These are phyloP conservation scores for Phytophthora quininea DNA, from an alignment of 352 stramenopile genomes.

Conservation along the genomic window DNA sequence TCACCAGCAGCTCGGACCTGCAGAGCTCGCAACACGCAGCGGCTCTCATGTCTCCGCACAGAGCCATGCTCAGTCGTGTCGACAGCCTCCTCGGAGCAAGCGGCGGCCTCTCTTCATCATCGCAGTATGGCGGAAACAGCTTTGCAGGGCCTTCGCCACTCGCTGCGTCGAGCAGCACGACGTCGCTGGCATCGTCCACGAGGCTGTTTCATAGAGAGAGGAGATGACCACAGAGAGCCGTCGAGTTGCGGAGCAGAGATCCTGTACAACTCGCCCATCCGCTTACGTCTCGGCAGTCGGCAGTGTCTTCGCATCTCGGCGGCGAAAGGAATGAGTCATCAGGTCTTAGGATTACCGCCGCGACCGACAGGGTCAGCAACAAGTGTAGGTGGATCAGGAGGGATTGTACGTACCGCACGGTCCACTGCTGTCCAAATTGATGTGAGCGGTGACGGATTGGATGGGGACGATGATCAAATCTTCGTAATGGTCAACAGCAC, in stretches of 20 bases:
- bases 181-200: constrained; percentile 17
- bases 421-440: constrained; percentile 45
- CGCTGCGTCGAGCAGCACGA: constrained; percentile 18
- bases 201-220: constrained; percentile 26
- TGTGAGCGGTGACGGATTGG: constrained; percentile 63
- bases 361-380: constrained; percentile 19
- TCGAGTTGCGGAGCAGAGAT: constrained; percentile 76
- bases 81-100: constrained; percentile 50
- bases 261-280: constrained; percentile 70
- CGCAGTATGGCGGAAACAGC: constrained; percentile 25
- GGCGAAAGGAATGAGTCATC: constrained; percentile 10
- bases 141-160: constrained; percentile 20
- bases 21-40: constrained; percentile 4
- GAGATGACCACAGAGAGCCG: constrained; percentile 54
- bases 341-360: constrained; percentile 32
- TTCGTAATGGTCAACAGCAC: constrained; percentile 83
- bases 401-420: constrained; percentile 28
- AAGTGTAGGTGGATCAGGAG: constrained; percentile 10
- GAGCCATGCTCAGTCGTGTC: constrained; percentile 64
- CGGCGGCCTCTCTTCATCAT: constrained; percentile 7
- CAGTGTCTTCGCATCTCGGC: constrained; percentile 66
- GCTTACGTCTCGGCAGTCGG: constrained; percentile 73
- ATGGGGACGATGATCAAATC: constrained; percentile 77
- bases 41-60: constrained; percentile 61
- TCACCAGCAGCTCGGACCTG: constrained; percentile 16